Evolutionary conservation across 2,329 filamentous ascomycete genomes (phyloP), one percentile per base, ranked within the genome.

Genomic region (Orbilia blumenaviensis): DNA sequence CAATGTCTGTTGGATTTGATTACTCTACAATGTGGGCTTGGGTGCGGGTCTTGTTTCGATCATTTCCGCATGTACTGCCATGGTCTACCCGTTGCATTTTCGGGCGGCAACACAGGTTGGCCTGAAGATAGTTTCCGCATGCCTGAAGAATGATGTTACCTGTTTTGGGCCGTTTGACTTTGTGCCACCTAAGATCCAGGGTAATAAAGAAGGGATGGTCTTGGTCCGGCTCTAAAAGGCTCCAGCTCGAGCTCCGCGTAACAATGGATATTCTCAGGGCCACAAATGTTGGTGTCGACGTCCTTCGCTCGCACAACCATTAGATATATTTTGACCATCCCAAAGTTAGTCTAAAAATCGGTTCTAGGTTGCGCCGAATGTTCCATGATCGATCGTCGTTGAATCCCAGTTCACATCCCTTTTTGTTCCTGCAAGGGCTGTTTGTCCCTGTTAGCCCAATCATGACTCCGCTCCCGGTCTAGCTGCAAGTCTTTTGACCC

Each of bases 401-500:
- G 32, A 18, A n/a, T 23, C 66, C 42, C 34, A 14, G 56, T 69
- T 60, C 14, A 18, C 46, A 71, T 54, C 66, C 66, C 56, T 34
- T 52, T n/a, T 68, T 68, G 44, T 23, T 36, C 18, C 36, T 50
- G 21, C 7, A 38, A 41, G 48, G 63, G 63, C 41, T n/a, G 46
- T 23, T 23, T 34, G 32, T 18, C 18, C n/a, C 5, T 56, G 23
- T 34, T 54, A 5, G 48, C 44, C 71, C 71, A 75, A 75, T 75
- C 46, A 75, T 32, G n/a, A 29, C 16, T 68, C 64, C 27, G 29
- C 16, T 36, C 25, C 56, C 36, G 48, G 16, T 46, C 34, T n/a
- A 67, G 38, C 54, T 75, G 67, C 56, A 67, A 32, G 61, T 75
- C 44, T 63, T 38, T 34, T 74, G 62, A 63, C 62, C 71, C 71